Conservation (phyloP, 305 asterid species). For the Fraxinus xanthoxyloides region DNA sequence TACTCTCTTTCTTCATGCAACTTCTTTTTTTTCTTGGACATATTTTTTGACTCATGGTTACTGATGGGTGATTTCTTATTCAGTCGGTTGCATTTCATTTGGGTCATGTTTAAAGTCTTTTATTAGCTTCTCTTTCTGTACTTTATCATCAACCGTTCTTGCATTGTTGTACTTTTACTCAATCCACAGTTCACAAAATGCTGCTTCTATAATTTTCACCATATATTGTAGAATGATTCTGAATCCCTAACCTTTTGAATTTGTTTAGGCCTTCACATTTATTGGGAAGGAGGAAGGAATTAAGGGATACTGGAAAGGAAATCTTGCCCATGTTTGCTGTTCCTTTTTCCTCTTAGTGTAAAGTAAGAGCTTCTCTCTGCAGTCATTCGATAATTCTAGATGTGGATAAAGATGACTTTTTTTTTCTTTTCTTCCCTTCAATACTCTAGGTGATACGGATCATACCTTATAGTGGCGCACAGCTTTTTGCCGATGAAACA, state of each 20-base stretch:
- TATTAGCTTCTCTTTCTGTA: not conserved
- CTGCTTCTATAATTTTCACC: conserved; percentile 4
- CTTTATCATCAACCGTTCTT: not conserved
- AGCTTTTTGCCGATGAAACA: conserved; percentile 83
- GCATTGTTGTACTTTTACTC: not conserved
- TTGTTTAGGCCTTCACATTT: conserved; percentile 64
- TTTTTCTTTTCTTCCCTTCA: not conserved
- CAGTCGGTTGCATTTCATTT: not conserved
- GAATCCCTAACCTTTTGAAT: conserved; percentile 18
- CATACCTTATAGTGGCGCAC: conserved; percentile 85
- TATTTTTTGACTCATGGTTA: not conserved
- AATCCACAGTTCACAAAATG: not conserved
- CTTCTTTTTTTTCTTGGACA: not conserved
- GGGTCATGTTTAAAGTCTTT: not conserved
- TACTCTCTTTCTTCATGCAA: not conserved
- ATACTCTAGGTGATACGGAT: conserved; percentile 68
- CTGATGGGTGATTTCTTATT: not conserved
- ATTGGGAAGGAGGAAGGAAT: conserved; percentile 77
- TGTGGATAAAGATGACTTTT: not conserved
- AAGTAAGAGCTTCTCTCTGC: conserved; percentile 10
- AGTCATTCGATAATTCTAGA: not conserved
- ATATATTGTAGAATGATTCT: conserved; percentile 1
- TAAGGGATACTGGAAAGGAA: conserved; percentile 97
- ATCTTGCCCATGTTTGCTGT: conserved; percentile 70
- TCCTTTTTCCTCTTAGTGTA: not conserved